These are phyloP conservation scores for Zasmidium cellare DNA, from an alignment of 2,329 filamentous ascomycete species.

Conservation along the genomic window DNA sequence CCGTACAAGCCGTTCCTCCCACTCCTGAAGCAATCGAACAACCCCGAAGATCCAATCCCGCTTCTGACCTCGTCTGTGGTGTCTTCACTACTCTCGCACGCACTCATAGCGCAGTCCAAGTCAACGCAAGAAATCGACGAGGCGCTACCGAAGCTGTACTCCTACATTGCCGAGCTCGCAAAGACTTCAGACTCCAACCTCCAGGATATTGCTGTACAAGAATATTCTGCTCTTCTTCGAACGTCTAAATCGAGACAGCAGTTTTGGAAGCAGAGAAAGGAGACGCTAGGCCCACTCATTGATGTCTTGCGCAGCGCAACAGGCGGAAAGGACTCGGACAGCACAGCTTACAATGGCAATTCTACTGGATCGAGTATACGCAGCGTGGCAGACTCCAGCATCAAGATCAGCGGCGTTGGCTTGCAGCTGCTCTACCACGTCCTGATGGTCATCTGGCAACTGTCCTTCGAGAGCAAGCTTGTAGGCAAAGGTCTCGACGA, in stretches of 20 bases:
- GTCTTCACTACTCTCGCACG: slow-evolving; percentile 70
- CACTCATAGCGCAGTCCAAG: slow-evolving; percentile 62
- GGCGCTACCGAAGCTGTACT: slow-evolving; percentile 78
- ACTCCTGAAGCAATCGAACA: slow-evolving; percentile 78
- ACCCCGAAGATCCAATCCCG: slow-evolving; percentile 83
- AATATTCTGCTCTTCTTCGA: slow-evolving; percentile 82
- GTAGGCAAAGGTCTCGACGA: slow-evolving; percentile 81
- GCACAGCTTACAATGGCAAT: slow-evolving; percentile 53
- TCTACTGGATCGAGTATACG: slow-evolving; percentile 33
- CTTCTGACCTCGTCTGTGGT: slow-evolving; percentile 87
- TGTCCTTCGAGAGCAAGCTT: slow-evolving; percentile 79
- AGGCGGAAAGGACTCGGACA: slow-evolving; percentile 69
- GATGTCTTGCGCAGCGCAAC: slow-evolving; percentile 76
- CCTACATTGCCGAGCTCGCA: slow-evolving; percentile 79
- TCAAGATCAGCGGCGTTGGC: slow-evolving; percentile 71
- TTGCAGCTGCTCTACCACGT: slow-evolving; percentile 94
- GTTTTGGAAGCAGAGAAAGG: slow-evolving; percentile 88
- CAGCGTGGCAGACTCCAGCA: slow-evolving; percentile 65
- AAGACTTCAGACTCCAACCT: slow-evolving; percentile 85
- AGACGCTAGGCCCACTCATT: slow-evolving; percentile 79
- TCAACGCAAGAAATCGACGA: slow-evolving; percentile 64
- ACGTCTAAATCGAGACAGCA: slow-evolving; percentile 71
- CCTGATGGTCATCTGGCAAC: slow-evolving; percentile 89
- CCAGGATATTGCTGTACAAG: slow-evolving; percentile 92
- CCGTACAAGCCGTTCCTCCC: slow-evolving; percentile 78